Evolutionary conservation across 2,329 filamentous ascomycete species (phyloP).

Genomic region (Didymella pomorum): DNA sequence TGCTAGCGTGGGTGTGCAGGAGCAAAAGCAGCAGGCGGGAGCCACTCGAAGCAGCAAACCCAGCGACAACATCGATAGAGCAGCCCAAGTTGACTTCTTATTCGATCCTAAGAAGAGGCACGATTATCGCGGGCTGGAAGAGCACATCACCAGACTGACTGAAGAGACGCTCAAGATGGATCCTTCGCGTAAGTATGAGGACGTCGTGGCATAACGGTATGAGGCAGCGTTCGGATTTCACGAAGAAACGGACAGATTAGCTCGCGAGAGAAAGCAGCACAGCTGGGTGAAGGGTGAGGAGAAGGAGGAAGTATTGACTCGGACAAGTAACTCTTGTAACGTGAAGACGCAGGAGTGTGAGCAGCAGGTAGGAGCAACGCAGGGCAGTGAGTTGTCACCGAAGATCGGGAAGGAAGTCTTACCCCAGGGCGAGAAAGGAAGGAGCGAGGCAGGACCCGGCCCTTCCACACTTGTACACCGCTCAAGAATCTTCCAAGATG

Average conservation of each 20-base stretch:
- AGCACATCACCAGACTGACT: no score
- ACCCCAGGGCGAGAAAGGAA: background rate
- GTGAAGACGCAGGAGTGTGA: background rate
- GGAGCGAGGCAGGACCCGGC: background rate
- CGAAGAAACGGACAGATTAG: background rate
- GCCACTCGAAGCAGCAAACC: no score
- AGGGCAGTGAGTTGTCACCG: background rate
- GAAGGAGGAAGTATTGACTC: background rate
- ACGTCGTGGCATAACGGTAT: background rate
- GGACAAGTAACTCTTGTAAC: background rate
- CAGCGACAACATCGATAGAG: no score
- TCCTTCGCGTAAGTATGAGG: no score
- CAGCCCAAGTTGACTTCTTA: no score
- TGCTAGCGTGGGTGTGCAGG: no score
- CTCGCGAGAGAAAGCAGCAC: background rate
- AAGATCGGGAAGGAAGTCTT: no score
- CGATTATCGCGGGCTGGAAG: no score
- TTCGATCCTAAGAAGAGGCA: no score
- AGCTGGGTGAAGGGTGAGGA: background rate
- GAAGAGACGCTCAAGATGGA: no score
- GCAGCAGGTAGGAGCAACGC: background rate
- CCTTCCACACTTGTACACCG: background rate
- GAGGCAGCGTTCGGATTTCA: background rate
- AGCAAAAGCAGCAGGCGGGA: no score
- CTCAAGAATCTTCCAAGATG: background rate